Percentiles rank a stretch among this genome's conserved stretches.
These are phyloP conservation scores for Fusarium annulatum DNA, from an alignment of 2,329 filamentous ascomycete species.

Conservation along the genomic window DNA sequence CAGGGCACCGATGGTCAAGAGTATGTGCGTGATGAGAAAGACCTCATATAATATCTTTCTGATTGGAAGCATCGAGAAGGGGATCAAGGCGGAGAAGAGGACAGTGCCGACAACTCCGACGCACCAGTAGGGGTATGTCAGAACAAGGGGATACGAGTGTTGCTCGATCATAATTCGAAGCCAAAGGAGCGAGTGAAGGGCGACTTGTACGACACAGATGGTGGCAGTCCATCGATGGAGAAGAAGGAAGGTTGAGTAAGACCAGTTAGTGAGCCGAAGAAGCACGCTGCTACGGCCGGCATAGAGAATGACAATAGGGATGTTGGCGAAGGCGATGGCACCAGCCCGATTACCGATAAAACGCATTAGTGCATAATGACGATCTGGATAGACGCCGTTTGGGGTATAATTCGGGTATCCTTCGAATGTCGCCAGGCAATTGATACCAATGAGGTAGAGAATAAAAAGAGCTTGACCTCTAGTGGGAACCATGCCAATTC, in stretches of 20 bases:
- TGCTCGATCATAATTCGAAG: constrained; percentile 49
- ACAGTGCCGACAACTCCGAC: constrained; percentile 58
- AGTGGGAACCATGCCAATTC: constrained; percentile 51
- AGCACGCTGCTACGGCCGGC: constrained; percentile 60
- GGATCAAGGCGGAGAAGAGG: constrained; percentile 45
- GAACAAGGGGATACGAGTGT: constrained; percentile 44
- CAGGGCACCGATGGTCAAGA: constrained; percentile 54
- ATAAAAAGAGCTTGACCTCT: constrained; percentile 59
- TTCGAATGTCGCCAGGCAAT: constrained; percentile 49
- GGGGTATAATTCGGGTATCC: constrained; percentile 45
- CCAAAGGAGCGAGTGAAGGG: constrained; percentile 59
- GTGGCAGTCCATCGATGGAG: constrained; percentile 62
- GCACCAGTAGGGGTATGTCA: constrained; percentile 53
- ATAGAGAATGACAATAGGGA: constrained; percentile 58
- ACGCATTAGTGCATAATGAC: constrained; percentile 45
- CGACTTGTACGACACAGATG: constrained; percentile 57
- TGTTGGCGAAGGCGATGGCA: constrained; percentile 52
- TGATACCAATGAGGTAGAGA: constrained; percentile 52
- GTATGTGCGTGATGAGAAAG: constrained; percentile 58
- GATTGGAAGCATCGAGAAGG: constrained; percentile 51
- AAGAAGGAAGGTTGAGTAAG: constrained; percentile 59
- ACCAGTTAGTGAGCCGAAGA: constrained; percentile 61
- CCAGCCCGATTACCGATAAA: constrained; percentile 56
- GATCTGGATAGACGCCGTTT: constrained; percentile 44
- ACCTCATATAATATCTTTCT: constrained; percentile 55